Conservation (phyloP, 192 early-diverging fungal species). For the Gorgonomyces haynaldii region DNA sequence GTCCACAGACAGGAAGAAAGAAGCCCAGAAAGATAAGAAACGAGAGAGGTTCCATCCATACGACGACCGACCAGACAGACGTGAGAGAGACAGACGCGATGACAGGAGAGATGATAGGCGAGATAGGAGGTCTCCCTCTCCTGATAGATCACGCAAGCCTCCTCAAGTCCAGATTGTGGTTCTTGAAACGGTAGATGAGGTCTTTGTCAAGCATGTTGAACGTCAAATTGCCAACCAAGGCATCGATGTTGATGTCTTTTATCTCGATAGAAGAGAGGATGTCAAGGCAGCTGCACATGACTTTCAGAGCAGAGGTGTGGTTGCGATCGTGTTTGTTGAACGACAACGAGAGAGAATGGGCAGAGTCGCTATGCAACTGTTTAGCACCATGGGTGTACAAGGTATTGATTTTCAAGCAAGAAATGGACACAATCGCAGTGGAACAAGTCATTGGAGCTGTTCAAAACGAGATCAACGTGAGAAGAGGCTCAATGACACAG, state of each 20-base stretch:
- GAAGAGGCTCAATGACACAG: too few species aligned
- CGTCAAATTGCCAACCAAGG: constrained; percentile 11
- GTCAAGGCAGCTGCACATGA: constrained; percentile 24
- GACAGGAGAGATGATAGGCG: too few species aligned
- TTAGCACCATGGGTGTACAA: too few species aligned
- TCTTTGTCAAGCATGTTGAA: constrained; percentile 21
- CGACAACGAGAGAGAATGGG: constrained; percentile 15
- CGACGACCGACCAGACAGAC: too few species aligned
- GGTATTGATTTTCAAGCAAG: too few species aligned
- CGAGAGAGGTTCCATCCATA: not conserved
- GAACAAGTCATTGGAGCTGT: too few species aligned
- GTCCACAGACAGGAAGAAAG: too few species aligned
- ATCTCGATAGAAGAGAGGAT: constrained; percentile 16
- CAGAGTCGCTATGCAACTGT: constrained; percentile 26
- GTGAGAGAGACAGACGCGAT: too few species aligned
- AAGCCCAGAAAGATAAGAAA: too few species aligned
- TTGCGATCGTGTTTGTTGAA: constrained; percentile 34
- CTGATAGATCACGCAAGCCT: not conserved
- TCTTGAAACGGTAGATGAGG: not conserved
- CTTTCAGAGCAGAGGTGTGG: constrained; percentile 30
- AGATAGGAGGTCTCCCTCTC: too few species aligned
- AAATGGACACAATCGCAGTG: too few species aligned
- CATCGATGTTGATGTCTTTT: constrained; percentile 17
- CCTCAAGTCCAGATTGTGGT: not conserved
- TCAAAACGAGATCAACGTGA: too few species aligned